phyloP scores from a whole-genome alignment of 2,329 filamentous ascomycete genomes.

The Aureobasidium sp. region DNA sequence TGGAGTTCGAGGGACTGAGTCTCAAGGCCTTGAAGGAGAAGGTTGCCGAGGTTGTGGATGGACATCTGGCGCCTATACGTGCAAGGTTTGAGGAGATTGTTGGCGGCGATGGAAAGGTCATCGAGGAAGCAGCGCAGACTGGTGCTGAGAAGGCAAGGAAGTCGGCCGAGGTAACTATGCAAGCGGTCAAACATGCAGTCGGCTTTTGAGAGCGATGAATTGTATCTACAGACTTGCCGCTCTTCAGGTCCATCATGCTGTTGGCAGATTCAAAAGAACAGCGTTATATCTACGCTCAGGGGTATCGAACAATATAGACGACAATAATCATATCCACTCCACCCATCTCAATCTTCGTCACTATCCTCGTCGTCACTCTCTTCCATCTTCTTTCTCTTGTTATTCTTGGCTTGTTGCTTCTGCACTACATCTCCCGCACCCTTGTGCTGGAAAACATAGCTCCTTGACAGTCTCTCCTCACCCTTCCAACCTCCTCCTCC shows the following conservation, averaged over 20 bases:
- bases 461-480: conserved; percentile 37
- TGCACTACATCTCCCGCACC: conserved; percentile 17
- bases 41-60: conserved; percentile 51
- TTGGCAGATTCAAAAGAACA: neutral
- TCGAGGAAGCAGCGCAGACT: conserved; percentile 49
- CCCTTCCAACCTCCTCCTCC: conserved; percentile 41
- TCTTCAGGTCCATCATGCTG: neutral
- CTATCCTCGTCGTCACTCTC: conserved; percentile 15
- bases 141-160: conserved; percentile 54
- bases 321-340: neutral
- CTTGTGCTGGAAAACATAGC: conserved; percentile 38
- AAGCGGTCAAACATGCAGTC: conserved; percentile 34
- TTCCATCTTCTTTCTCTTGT: conserved; percentile 17
- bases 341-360: conserved; percentile 16
- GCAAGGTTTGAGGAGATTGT: conserved; percentile 49
- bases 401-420: conserved; percentile 6
- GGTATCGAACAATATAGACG: conserved; percentile 2
- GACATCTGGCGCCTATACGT: conserved; percentile 46
- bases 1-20: conserved; percentile 30
- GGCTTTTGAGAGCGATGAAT: conserved; percentile 23
- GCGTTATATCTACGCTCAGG: neutral
- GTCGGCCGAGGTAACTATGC: conserved; percentile 49
- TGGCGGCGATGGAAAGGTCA: conserved; percentile 37
- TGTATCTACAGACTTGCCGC: neutral
- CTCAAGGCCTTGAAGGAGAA: conserved; percentile 56